phyloP scores from a whole-genome alignment of 2,329 filamentous ascomycete species.

The Pseudocercospora macadamiae region DNA sequence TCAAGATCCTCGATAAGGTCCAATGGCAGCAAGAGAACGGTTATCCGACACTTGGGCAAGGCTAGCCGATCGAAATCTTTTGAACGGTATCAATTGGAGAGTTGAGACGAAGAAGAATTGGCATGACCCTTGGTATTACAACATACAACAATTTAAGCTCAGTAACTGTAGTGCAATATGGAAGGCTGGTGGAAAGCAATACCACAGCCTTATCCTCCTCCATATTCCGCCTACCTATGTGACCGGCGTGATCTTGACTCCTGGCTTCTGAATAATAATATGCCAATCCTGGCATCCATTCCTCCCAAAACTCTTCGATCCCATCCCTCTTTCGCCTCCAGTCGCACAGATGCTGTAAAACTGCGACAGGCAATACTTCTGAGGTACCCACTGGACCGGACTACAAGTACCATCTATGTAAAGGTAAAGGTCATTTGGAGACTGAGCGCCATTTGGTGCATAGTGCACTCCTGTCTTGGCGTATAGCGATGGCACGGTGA shows the following conservation, averaged over 20 bases:
- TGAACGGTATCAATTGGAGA: too few species aligned
- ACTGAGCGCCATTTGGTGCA: not conserved
- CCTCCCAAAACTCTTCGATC: not conserved
- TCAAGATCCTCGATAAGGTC: too few species aligned
- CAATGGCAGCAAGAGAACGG: too few species aligned
- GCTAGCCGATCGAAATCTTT: too few species aligned
- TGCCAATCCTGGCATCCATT: constrained; percentile 2
- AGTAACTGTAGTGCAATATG: too few species aligned
- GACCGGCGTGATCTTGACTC: not conserved
- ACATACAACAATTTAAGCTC: too few species aligned
- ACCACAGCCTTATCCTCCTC: too few species aligned
- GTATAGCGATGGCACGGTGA: not conserved
- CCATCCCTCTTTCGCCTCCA: not conserved
- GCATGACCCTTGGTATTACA: too few species aligned
- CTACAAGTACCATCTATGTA: constrained; percentile 1
- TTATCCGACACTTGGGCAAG: too few species aligned
- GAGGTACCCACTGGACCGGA: constrained; percentile 2
- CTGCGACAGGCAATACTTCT: constrained; percentile 6
- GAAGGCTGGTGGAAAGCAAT: too few species aligned
- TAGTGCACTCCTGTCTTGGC: not conserved
- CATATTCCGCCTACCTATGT: too few species aligned
- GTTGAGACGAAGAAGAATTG: too few species aligned
- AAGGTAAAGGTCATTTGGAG: not conserved
- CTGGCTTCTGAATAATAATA: not conserved
- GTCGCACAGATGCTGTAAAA: constrained; percentile 7